These are phyloP conservation scores for Backusella sp. DNA, from an alignment of 192 early-diverging fungal species.

Conservation along the genomic window DNA sequence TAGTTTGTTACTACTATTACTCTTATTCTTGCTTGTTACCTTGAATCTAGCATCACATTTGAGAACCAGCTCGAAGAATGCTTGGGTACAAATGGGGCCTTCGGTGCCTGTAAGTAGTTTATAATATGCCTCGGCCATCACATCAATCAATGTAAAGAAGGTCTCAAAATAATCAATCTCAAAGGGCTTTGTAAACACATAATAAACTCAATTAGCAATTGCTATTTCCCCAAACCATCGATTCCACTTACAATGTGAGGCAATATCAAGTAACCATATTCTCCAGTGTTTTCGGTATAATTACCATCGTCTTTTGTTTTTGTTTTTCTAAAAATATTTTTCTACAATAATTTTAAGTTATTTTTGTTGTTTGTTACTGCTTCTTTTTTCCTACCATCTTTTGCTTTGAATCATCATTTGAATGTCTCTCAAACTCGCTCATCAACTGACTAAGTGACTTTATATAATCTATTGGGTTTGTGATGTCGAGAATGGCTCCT, in stretches of 20 bases:
- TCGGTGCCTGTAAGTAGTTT: slow-evolving; percentile 35
- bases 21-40: slow-evolving; percentile 5
- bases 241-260: slow-evolving; percentile 41
- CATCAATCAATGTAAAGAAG: slow-evolving; percentile 65
- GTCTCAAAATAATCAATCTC: slow-evolving; percentile 69
- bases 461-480: slow-evolving; percentile 60
- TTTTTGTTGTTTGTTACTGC: neutral
- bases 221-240: neutral
- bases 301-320: slow-evolving; percentile 41
- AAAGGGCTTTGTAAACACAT: slow-evolving; percentile 42
- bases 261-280: slow-evolving; percentile 40
- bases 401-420: slow-evolving; percentile 42
- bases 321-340: slow-evolving; percentile 51
- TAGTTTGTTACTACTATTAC: neutral
- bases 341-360: slow-evolving; percentile 18
- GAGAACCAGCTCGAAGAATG: slow-evolving; percentile 60
- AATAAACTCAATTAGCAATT: neutral
- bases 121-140: slow-evolving; percentile 59
- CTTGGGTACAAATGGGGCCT: slow-evolving; percentile 35
- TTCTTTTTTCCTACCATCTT: slow-evolving; percentile 40
- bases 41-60: slow-evolving; percentile 68
- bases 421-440: slow-evolving; percentile 54
- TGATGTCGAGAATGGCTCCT: slow-evolving; percentile 62
- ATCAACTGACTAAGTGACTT: slow-evolving; percentile 61
- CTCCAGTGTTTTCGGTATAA: slow-evolving; percentile 31